A percentile compares a stretch with the other conserved stretches of the same genome.
Evolutionary conservation across 768 basidiomycete species (phyloP).

Genomic region (Lactarius indigo): DNA sequence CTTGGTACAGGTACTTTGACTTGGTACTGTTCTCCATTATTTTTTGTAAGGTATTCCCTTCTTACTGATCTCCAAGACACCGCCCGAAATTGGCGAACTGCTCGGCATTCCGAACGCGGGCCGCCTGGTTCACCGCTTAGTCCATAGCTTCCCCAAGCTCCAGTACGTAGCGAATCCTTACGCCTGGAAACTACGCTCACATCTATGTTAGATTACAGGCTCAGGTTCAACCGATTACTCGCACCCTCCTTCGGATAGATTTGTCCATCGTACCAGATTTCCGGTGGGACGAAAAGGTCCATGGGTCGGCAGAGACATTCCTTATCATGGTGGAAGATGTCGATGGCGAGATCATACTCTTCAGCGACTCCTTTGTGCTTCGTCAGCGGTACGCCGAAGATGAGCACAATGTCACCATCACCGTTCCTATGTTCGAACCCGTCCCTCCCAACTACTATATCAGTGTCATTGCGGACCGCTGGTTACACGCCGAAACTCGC

Average conservation of each 20-base stretch:
- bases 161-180: slow-evolving; percentile 48
- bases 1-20: slow-evolving; percentile 98
- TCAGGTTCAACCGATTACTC: slow-evolving; percentile 94
- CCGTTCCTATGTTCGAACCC: slow-evolving; percentile 95
- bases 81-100: slow-evolving; percentile 92
- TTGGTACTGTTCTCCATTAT: slow-evolving; percentile 40
- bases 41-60: not conserved
- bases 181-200: not conserved
- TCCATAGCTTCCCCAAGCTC: slow-evolving; percentile 94
- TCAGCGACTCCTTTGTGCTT: slow-evolving; percentile 90
- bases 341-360: slow-evolving; percentile 94
- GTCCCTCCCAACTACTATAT: slow-evolving; percentile 99
- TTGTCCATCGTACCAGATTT: slow-evolving; percentile 96
- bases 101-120: slow-evolving; percentile 94
- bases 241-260: slow-evolving; percentile 88
- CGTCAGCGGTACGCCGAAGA: slow-evolving; percentile 89
- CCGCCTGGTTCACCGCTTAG: slow-evolving; percentile 83
- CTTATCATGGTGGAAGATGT: slow-evolving; percentile 95
- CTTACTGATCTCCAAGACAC: slow-evolving; percentile 40
- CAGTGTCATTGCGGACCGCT: slow-evolving; percentile 89
- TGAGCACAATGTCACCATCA: slow-evolving; percentile 92
- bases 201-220: slow-evolving; percentile 66
- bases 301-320: slow-evolving; percentile 86
- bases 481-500: slow-evolving; percentile 93
- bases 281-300: slow-evolving; percentile 95